Evolutionary conservation across 495 filamentous ascomycete species (phyloP).

Genomic region (Niebla homalea): DNA sequence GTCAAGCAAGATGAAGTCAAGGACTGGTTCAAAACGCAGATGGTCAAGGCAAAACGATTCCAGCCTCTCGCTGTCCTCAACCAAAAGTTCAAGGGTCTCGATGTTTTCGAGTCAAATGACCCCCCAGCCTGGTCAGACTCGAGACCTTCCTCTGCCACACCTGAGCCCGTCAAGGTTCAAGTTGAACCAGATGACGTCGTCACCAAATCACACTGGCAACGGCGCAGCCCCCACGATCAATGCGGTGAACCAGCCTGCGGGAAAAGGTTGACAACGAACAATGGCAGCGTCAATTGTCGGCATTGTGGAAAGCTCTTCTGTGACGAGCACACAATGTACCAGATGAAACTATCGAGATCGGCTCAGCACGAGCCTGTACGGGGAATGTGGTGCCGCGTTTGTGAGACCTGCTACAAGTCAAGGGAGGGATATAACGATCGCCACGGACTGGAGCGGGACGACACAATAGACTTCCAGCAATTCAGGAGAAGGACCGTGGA

Average conservation of each 20-base stretch:
- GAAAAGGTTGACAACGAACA: conserved; percentile 59
- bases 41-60: conserved; percentile 89
- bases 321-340: conserved; percentile 98
- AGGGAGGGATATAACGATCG: conserved; percentile 92
- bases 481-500: conserved; percentile 69
- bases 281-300: conserved; percentile 80
- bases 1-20: conserved; percentile 93
- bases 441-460: conserved; percentile 52
- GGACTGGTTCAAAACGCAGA: conserved; percentile 94
- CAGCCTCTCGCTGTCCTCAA: conserved; percentile 85
- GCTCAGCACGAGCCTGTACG: conserved; percentile 85
- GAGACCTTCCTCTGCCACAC: not conserved
- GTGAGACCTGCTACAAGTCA: conserved; percentile 96
- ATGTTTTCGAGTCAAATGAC: conserved; percentile 96
- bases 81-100: conserved; percentile 92
- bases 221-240: conserved; percentile 51
- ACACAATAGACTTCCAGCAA: conserved; percentile 51
- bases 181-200: conserved; percentile 86
- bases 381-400: conserved; percentile 87
- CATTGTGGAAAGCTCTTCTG: conserved; percentile 90
- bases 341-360: conserved; percentile 90
- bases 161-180: conserved; percentile 25
- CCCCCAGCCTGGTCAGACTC: conserved; percentile 23
- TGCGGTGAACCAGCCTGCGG: conserved; percentile 84
- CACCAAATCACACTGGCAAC: conserved; percentile 79